Base-by-base conservation (phyloP, 2,329 filamentous ascomycete species). In the Trichoderma citrinoviride region DNA sequence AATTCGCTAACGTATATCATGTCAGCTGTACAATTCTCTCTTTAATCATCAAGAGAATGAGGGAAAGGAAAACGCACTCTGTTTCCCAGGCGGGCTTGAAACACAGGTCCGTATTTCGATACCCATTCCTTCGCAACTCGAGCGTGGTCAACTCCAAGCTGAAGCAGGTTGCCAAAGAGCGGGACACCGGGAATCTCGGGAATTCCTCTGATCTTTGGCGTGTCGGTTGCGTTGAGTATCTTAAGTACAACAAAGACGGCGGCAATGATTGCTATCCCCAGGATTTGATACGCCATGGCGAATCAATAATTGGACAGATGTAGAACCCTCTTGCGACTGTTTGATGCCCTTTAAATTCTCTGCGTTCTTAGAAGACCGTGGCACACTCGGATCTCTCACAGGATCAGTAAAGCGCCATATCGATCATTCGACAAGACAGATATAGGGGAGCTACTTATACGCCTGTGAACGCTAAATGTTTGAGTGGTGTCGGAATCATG, bases 81-180 rank as follows among this genome's bases (percentile, higher is more conserved):
- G 67, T 90, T 92, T 1, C 90, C 90, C 70, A 93, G 78, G 55
- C 85, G 82, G 3, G 87, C 85, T 70, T 90, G 87, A 68, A 89
- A 90, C 14, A 89, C 87, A 1, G 84, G 83, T 0, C 86, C 86
- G 61, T 85, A 89, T 66, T 85, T 82, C 68, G 84, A 82, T 3
- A 82, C 85, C 83, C 86, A 87, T 72, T 80, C 78, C 17, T 79
- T 80, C 1, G 85, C 79, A 27, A 82, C 78, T 33, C 80, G 79
- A 7, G 87, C 82, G 77, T 89, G 83, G 61, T 83, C 77, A 2
- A 81, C 79, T 3, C 86, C 85, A 7, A 90, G 78, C 69, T 88
- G 83, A 1, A 88, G 71, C 4, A 90, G 77, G 67, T 87, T 89
- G 5, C 87, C 87, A 68, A 90, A 86, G 8, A 90, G 70, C 4